phyloP scores from a whole-genome alignment of 164 flowering plant genomes.

The Aristolochia fimbriata region DNA sequence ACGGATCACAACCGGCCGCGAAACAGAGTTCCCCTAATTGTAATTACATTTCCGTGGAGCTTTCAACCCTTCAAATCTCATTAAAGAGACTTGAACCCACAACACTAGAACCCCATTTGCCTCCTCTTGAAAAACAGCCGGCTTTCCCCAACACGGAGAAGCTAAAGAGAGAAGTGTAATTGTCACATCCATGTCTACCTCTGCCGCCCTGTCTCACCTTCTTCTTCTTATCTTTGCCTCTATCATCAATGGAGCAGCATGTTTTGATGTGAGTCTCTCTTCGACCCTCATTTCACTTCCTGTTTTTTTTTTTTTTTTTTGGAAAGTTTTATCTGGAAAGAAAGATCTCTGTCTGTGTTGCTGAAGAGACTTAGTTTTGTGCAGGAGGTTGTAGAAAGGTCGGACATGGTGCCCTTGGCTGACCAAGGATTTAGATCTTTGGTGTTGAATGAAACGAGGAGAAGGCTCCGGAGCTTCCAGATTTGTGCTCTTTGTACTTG shows the following conservation, averaged over 20 bases:
- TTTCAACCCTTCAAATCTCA: too few species aligned
- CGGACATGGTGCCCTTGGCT: slow-evolving; percentile 48
- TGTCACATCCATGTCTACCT: slow-evolving; percentile 5
- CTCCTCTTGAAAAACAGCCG: not conserved
- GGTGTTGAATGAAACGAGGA: slow-evolving; percentile 54
- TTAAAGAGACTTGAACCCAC: not conserved
- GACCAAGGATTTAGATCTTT: slow-evolving; percentile 24
- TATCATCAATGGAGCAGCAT: slow-evolving; percentile 1
- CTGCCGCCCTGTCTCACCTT: slow-evolving; percentile 4
- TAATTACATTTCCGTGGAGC: not conserved
- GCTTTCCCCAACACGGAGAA: not conserved
- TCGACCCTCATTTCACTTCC: not conserved
- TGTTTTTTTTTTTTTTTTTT: not conserved
- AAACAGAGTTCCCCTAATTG: not conserved
- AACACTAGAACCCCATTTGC: not conserved
- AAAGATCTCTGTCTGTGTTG: not conserved
- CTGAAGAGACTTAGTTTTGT: not conserved
- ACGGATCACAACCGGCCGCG: not conserved
- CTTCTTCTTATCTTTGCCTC: slow-evolving; percentile 9
- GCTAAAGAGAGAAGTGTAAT: not conserved
- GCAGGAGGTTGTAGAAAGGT: slow-evolving; percentile 5
- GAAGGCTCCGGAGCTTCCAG: slow-evolving; percentile 63
- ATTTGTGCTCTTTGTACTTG: slow-evolving; percentile 83
- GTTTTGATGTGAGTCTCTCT: slow-evolving; percentile 6
- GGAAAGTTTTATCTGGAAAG: not conserved